These are phyloP conservation scores for Rhodotorula sp. DNA, from an alignment of 1,284 basidiomycete species.

Conservation along the genomic window DNA sequence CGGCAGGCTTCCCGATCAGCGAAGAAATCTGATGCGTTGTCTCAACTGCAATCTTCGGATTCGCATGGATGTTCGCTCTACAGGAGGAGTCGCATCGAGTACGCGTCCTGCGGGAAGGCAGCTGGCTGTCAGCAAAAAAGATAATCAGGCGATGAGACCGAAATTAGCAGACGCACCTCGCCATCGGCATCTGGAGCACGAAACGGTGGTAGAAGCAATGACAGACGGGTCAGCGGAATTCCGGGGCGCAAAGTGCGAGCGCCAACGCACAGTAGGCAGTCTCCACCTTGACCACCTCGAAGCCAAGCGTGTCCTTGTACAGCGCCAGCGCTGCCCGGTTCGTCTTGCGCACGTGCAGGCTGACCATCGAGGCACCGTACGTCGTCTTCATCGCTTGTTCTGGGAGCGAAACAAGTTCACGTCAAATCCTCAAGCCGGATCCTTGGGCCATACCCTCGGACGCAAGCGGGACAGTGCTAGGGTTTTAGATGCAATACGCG, in stretches of 20 bases:
- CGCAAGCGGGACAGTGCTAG: not conserved
- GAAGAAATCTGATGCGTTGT: too few species aligned
- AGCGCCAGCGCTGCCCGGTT: constrained; percentile 80
- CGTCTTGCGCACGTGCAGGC: constrained; percentile 81
- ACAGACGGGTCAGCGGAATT: too few species aligned
- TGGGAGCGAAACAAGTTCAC: constrained; percentile 47
- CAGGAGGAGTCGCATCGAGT: constrained; percentile 30
- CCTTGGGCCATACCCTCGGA: not conserved
- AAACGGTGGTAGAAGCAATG: too few species aligned
- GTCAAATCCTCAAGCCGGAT: not conserved
- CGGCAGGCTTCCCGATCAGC: too few species aligned
- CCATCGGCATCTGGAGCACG: constrained; percentile 50
- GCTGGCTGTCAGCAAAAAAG: not conserved
- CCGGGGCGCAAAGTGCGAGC: constrained; percentile 7
- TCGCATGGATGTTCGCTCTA: not conserved
- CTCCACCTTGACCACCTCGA: constrained; percentile 72
- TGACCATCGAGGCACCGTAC: constrained; percentile 73
- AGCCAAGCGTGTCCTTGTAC: constrained; percentile 81
- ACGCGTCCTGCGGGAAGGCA: constrained; percentile 21
- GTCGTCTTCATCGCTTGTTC: constrained; percentile 84
- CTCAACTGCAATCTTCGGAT: not conserved
- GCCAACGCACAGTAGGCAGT: constrained; percentile 63
- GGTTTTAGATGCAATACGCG: not conserved
- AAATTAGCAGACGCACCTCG: constrained; percentile 52
- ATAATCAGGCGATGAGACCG: not conserved